Conservation (phyloP, 768 basidiomycete genomes). For the Suillus discolor region DNA sequence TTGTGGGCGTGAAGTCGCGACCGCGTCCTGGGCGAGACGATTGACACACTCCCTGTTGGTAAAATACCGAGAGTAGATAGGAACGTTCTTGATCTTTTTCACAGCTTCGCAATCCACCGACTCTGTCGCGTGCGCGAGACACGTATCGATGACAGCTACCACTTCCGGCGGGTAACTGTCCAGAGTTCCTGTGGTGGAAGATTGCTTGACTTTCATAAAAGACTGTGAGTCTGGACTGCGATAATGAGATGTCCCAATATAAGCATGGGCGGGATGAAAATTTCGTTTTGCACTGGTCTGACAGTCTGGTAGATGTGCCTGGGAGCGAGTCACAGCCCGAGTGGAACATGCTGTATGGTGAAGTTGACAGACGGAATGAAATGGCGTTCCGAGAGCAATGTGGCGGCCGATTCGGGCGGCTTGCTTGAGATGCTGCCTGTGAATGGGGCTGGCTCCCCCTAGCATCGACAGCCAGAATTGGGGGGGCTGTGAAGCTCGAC, state of each 20-base stretch:
- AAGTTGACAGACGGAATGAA: slow-evolving; percentile 13
- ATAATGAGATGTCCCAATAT: slow-evolving; percentile 5
- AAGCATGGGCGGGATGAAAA: slow-evolving; percentile 8
- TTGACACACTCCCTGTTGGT: slow-evolving; percentile 34
- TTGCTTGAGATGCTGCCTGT: slow-evolving; percentile 54
- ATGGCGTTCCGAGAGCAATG: slow-evolving; percentile 16
- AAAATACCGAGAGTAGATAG: slow-evolving; percentile 27
- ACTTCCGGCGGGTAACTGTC: slow-evolving; percentile 27
- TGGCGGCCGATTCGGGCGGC: slow-evolving; percentile 25
- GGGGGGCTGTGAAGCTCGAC: slow-evolving; percentile 37
- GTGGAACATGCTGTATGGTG: slow-evolving; percentile 27
- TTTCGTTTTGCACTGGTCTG: slow-evolving; percentile 11
- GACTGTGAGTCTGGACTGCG: slow-evolving; percentile 1
- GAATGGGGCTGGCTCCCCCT: slow-evolving; percentile 58
- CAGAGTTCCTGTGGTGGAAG: neutral
- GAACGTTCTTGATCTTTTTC: slow-evolving; percentile 24
- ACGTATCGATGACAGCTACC: slow-evolving; percentile 28
- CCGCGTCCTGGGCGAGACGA: slow-evolving; percentile 38
- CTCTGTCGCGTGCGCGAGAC: slow-evolving; percentile 21
- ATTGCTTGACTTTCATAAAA: neutral
- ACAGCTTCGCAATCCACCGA: slow-evolving; percentile 11
- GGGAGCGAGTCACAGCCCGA: slow-evolving; percentile 18
- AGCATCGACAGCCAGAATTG: slow-evolving; percentile 70
- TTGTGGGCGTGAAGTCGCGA: slow-evolving; percentile 36
- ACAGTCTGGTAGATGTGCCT: slow-evolving; percentile 17